Evolutionary conservation across 139 green algal species (phyloP), one percentile per base, ranked within the genome.

Genomic region (Tetradesmus lagerheimii): DNA sequence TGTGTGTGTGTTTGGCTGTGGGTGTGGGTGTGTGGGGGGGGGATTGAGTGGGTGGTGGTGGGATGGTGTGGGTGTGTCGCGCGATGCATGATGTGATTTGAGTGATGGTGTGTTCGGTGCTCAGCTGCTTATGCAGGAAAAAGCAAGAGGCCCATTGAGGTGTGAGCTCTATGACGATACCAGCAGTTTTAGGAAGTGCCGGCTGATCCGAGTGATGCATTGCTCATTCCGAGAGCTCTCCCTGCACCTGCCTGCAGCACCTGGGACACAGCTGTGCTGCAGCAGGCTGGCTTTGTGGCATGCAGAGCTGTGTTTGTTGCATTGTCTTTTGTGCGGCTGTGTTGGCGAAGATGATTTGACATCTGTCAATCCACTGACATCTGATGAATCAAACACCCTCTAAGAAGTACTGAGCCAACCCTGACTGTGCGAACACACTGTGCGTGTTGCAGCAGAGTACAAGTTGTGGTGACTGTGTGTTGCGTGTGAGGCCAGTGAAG

Each of bases 331-430:
- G 39, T 83, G 29, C 57, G 4, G 1, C 0, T 80, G 38, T 81
- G 64, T 83, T 57, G 29, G 31, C 4, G 79, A 91, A 47, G 87
- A 91, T 31, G 25, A 41, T 45, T 53, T 27, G 37, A 83, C 76
- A 83, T 88, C 87, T 91, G 87, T 91, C 87, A 91, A 91, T 91
- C 87, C 87, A 87, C 79, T 45, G 67, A 89, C 27, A 23, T 66
- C 50, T 66, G 76, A 86, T 80, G 37, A 82, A 29, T 35, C 37
- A 66, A 91, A 83, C 64, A 88, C 79, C 87, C 87, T 91, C 87
- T 91, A 91, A 91, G 87, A 91, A 91, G 87, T 91, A 38, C 87
- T 91, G 87, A 91, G 79, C 87, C 79, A 75, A 67, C 39, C 35
- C 35, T n/a, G 29, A 4, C 39, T 81, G 14, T 67, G 41, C 2